Evolutionary conservation across 345 rosid genomes (phyloP).

Genomic region (Pistacia atlantica): DNA sequence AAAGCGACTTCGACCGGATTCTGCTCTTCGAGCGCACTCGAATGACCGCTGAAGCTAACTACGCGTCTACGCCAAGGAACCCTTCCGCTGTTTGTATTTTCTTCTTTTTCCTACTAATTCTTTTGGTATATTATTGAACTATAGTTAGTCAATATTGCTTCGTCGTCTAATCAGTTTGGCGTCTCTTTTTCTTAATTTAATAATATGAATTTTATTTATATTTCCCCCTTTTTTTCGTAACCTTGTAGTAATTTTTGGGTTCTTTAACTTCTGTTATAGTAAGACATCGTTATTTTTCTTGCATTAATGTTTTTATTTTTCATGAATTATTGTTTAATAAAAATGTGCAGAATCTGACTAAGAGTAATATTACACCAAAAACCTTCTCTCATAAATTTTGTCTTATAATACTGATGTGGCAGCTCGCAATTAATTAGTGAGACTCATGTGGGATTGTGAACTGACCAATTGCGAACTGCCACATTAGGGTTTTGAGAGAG

Average conservation of each 20-base stretch:
- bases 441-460: too few species aligned
- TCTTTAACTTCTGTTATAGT: too few species aligned
- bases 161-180: neutral
- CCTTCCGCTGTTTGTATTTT: constrained; percentile 56
- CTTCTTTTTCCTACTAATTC: neutral
- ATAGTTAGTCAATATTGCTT: neutral
- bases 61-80: constrained; percentile 55
- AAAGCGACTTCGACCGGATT: constrained; percentile 59
- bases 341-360: constrained; percentile 43
- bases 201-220: neutral
- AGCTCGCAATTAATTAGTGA: too few species aligned
- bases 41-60: constrained; percentile 52
- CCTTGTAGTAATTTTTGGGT: neutral
- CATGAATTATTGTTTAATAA: neutral
- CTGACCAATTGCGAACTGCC: too few species aligned
- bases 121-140: neutral
- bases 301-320: neutral
- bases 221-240: neutral
- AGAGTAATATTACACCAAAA: neutral
- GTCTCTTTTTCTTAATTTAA: neutral
- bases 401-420: too few species aligned
- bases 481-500: too few species aligned
- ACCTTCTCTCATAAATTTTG: too few species aligned
- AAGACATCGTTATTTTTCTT: too few species aligned
- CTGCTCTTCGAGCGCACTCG: constrained; percentile 57